phyloP scores from a whole-genome alignment of 148 eudicot genomes.

The Cornus florida region DNA sequence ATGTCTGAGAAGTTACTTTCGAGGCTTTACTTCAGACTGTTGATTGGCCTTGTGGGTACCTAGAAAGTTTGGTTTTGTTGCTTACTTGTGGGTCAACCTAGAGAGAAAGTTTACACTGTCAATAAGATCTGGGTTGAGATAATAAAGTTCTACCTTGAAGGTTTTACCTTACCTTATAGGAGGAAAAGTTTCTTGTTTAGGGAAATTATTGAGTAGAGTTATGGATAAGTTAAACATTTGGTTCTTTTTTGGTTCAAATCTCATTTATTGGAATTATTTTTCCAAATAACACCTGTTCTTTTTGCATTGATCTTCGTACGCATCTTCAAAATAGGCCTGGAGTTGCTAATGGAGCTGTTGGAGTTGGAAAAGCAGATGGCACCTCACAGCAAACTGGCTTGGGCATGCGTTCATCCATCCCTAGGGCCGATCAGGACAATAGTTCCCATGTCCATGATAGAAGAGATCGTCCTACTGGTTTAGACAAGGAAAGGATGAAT shows the following conservation, averaged over 20 bases:
- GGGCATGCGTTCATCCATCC: slow-evolving; percentile 47
- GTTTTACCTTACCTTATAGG: too few relatives aligned
- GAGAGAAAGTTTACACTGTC: too few relatives aligned
- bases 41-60: too few relatives aligned
- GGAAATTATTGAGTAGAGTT: not conserved
- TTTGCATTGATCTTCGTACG: slow-evolving; percentile 8
- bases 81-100: too few relatives aligned
- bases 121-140: too few relatives aligned
- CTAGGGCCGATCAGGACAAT: slow-evolving; percentile 58
- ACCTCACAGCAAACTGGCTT: slow-evolving; percentile 36
- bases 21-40: not conserved
- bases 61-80: too few relatives aligned
- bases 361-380: slow-evolving; percentile 53
- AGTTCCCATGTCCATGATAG: slow-evolving; percentile 41
- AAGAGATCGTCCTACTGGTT: slow-evolving; percentile 40
- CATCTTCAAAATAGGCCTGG: slow-evolving; percentile 45
- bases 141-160: too few relatives aligned
- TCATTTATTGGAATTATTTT: too few relatives aligned
- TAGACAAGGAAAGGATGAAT: slow-evolving; percentile 59
- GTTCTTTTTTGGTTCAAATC: not conserved
- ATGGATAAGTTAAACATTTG: not conserved
- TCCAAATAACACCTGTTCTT: not conserved
- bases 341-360: slow-evolving; percentile 45
- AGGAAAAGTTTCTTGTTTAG: too few relatives aligned
- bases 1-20: not conserved